Percentiles rank a stretch among this genome's conserved stretches.
phyloP scores from a whole-genome alignment of 1,139 yeast species.

The Protomyces inouyei region DNA sequence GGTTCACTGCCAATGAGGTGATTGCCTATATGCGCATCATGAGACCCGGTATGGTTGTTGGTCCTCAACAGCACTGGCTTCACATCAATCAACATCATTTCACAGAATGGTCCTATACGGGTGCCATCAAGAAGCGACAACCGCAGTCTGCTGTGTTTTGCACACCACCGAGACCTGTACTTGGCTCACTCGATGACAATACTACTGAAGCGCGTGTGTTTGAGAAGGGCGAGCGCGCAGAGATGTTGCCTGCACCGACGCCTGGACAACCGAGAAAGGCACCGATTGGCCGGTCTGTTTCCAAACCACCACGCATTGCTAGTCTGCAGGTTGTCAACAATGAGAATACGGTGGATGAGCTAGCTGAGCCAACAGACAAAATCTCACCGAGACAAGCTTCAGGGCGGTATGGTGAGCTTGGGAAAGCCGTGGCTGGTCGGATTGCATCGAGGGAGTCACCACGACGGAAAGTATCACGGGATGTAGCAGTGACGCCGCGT shows the following conservation, averaged over 20 bases:
- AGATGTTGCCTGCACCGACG: constrained; percentile 78
- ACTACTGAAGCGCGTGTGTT: constrained; percentile 25
- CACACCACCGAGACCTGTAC: constrained; percentile 32
- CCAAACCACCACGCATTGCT: constrained; percentile 22
- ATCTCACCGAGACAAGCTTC: neutral
- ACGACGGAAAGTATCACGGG: constrained; percentile 20
- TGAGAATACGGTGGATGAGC: neutral
- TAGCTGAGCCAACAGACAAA: neutral
- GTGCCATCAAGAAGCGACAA: constrained; percentile 45
- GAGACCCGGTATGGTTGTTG: constrained; percentile 98
- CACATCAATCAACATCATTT: constrained; percentile 93
- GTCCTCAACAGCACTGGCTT: constrained; percentile 98
- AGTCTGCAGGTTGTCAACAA: neutral
- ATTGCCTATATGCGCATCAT: constrained; percentile 94
- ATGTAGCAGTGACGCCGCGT: constrained; percentile 15
- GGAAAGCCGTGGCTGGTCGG: neutral
- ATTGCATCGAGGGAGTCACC: constrained; percentile 8
- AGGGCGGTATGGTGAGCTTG: neutral
- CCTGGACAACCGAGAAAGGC: constrained; percentile 94
- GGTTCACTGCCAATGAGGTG: constrained; percentile 94
- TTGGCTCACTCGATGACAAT: constrained; percentile 34
- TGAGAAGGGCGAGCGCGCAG: constrained; percentile 37
- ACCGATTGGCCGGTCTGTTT: constrained; percentile 14
- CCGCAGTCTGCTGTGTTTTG: constrained; percentile 41
- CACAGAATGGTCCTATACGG: constrained; percentile 70